A percentile compares a stretch with the other conserved stretches of the same genome.
These are phyloP conservation scores for Vitis hybrid DNA, from an alignment of 177 flowering plant species.

Conservation along the genomic window DNA sequence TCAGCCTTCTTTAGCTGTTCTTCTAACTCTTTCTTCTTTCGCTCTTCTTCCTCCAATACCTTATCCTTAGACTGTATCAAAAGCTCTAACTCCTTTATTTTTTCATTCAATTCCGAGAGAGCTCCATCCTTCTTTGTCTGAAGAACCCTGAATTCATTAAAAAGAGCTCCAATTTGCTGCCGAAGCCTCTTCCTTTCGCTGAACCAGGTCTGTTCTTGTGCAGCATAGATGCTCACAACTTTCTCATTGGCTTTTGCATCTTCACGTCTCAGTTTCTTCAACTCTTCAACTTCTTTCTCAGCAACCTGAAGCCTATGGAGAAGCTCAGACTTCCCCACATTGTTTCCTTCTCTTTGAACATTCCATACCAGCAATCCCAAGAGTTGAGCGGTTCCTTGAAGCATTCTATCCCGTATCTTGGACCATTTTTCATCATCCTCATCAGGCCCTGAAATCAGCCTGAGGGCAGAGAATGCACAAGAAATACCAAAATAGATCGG, in stretches of 20 bases:
- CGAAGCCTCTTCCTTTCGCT: constrained; percentile 65
- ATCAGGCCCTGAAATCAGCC: constrained; percentile 38
- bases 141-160: constrained; percentile 45
- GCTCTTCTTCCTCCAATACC: constrained; percentile 47
- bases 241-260: constrained; percentile 95
- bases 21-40: constrained; percentile 52
- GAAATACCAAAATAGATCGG: constrained; percentile 85
- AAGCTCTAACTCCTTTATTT: constrained; percentile 50
- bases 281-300: constrained; percentile 52
- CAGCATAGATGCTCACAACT: constrained; percentile 77
- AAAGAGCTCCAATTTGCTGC: constrained; percentile 65
- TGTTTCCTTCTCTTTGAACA: constrained; percentile 40
- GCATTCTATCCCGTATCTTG: constrained; percentile 51
- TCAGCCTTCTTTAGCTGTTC: constrained; percentile 49
- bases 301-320: constrained; percentile 52
- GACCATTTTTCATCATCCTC: constrained; percentile 40
- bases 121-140: constrained; percentile 49
- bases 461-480: constrained; percentile 75
- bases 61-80: constrained; percentile 48
- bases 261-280: constrained; percentile 71
- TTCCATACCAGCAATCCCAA: constrained; percentile 82
- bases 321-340: constrained; percentile 35
- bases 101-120: constrained; percentile 46
- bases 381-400: constrained; percentile 72
- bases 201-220: constrained; percentile 86